Evolutionary conservation across 768 basidiomycete species (phyloP).

Genomic region (Leccinum subtestaceum): DNA sequence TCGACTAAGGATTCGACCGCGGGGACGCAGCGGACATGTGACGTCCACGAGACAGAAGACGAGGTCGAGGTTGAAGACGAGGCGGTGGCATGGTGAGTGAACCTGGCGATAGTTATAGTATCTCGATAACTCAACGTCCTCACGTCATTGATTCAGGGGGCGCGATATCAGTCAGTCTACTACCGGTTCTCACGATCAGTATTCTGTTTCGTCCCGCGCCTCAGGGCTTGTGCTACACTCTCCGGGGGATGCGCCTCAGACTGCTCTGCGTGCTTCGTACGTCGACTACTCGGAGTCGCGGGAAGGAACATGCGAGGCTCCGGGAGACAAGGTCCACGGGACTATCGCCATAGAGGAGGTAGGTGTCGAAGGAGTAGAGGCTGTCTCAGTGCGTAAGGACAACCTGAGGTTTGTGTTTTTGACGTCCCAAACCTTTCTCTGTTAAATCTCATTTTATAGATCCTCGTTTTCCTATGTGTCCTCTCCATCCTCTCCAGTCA

Average conservation of each 20-base stretch:
- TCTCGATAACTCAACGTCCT: neutral
- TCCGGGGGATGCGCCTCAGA: neutral
- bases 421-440: neutral
- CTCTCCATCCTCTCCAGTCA: neutral
- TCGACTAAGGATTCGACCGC: neutral
- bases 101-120: neutral
- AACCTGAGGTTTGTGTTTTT: neutral
- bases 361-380: neutral
- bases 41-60: neutral
- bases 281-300: neutral
- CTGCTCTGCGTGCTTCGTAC: neutral
- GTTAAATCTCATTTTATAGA: neutral
- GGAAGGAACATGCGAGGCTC: neutral
- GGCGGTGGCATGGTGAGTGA: constrained; percentile 5
- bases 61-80: neutral
- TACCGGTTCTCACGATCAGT: neutral
- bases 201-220: neutral
- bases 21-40: neutral
- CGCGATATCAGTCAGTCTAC: neutral
- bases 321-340: neutral
- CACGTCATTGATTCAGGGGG: constrained; percentile 1
- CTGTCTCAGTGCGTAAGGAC: neutral
- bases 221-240: neutral
- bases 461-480: neutral
- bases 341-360: neutral